Conservation (phyloP, 176 grass and related monocot species). For the Carex pumila region DNA sequence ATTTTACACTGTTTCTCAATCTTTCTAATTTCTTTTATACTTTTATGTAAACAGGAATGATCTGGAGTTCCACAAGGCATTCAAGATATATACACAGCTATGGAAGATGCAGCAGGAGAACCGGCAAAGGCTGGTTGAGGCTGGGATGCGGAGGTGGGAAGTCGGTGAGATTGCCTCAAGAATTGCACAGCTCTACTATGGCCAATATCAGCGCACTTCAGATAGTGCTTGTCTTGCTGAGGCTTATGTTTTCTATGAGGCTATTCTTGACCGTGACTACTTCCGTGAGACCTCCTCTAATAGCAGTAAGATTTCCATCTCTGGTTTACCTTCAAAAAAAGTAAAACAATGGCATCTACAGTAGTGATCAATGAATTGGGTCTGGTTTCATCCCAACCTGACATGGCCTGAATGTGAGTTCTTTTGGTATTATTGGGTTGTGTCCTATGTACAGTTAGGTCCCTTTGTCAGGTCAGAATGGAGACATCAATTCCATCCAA, state of each 20-base stretch:
- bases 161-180: constrained; percentile 87
- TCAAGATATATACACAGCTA: constrained; percentile 81
- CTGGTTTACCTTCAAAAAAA: not conserved
- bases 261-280: constrained; percentile 81
- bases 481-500: not conserved
- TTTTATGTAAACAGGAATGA: constrained; percentile 10
- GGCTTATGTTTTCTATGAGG: constrained; percentile 93
- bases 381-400: not conserved
- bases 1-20: not conserved
- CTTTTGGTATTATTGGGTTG: not conserved
- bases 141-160: constrained; percentile 76
- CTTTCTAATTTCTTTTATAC: not conserved
- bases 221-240: constrained; percentile 76
- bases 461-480: not conserved
- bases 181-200: constrained; percentile 92
- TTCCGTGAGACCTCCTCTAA: constrained; percentile 36
- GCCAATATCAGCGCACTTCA: constrained; percentile 79
- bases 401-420: not conserved
- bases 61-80: constrained; percentile 71
- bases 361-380: not conserved
- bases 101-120: constrained; percentile 94
- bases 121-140: constrained; percentile 71
- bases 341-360: not conserved
- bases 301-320: not conserved
- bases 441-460: not conserved